phyloP scores from a whole-genome alignment of 805 yeast species.

The Candida suzukii region DNA sequence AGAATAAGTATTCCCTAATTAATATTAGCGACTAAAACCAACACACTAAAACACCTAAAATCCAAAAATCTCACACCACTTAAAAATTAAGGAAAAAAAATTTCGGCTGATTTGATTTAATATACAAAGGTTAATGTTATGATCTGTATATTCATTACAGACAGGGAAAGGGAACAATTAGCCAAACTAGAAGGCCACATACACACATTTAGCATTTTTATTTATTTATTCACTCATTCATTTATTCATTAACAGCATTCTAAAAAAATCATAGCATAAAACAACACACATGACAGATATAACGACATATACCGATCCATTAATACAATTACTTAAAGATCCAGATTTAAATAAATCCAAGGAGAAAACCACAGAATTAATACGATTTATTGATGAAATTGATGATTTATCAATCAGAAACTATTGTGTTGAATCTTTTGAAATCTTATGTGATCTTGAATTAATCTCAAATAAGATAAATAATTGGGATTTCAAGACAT shows the following conservation, averaged over 20 bases:
- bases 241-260: too few species aligned
- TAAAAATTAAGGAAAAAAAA: background rate
- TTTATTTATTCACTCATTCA: too few species aligned
- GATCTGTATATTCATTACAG: background rate
- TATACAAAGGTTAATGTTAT: too few species aligned
- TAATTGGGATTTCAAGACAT: conserved; percentile 50
- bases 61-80: background rate
- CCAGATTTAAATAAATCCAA: conserved; percentile 36
- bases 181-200: too few species aligned
- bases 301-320: conserved; percentile 37
- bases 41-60: background rate
- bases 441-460: conserved; percentile 43
- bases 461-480: conserved; percentile 37
- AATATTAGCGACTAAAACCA: background rate
- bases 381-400: conserved; percentile 36
- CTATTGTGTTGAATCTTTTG: conserved; percentile 40
- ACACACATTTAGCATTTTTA: too few species aligned
- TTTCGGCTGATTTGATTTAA: too few species aligned
- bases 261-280: background rate
- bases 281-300: background rate
- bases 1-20: too few species aligned
- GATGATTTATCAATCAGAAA: conserved; percentile 37
- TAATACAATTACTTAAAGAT: conserved; percentile 39
- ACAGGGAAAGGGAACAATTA: too few species aligned
- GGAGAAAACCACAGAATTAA: conserved; percentile 32